Conservation (phyloP, 352 stramenopile genomes). For the Phytopythium aichiense region DNA sequence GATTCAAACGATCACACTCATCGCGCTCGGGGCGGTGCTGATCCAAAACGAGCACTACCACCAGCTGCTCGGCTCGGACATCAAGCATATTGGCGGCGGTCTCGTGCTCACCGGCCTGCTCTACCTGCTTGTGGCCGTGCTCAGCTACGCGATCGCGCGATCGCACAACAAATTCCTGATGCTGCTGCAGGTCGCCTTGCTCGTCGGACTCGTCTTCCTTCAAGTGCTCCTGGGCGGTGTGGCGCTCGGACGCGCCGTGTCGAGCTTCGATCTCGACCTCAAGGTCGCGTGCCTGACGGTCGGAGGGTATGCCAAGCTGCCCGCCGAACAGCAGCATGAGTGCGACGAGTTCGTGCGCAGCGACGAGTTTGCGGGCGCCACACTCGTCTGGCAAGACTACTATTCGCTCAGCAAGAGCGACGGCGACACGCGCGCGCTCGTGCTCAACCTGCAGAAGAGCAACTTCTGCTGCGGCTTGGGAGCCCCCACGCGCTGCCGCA, state of each 20-base stretch:
- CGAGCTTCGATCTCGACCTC: slow-evolving; percentile 26
- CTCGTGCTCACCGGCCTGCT: slow-evolving; percentile 64
- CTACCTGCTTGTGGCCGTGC: slow-evolving; percentile 38
- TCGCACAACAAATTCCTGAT: slow-evolving; percentile 81
- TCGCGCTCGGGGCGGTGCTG: slow-evolving; percentile 44
- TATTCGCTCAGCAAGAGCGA: slow-evolving; percentile 34
- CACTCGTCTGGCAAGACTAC: slow-evolving; percentile 74
- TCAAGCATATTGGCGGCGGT: slow-evolving; percentile 55
- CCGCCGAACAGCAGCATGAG: slow-evolving; percentile 18
- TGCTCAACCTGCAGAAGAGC: slow-evolving; percentile 56
- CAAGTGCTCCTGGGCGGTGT: slow-evolving; percentile 63
- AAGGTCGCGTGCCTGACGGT: slow-evolving; percentile 61
- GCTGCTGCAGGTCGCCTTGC: slow-evolving; percentile 38
- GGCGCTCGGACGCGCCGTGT: slow-evolving; percentile 27
- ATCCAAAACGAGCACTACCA: slow-evolving; percentile 57
- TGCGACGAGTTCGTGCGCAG: slow-evolving; percentile 55
- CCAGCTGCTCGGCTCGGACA: slow-evolving; percentile 39
- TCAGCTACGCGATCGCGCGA: slow-evolving; percentile 48
- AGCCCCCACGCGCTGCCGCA: slow-evolving; percentile 40
- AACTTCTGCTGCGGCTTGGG: slow-evolving; percentile 73
- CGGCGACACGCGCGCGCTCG: slow-evolving; percentile 41
- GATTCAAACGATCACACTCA: slow-evolving; percentile 51
- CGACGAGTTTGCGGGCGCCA: slow-evolving; percentile 54
- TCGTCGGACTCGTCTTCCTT: slow-evolving; percentile 49
- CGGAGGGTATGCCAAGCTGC: slow-evolving; percentile 42